Evolutionary conservation across 495 filamentous ascomycete genomes (phyloP).

Genomic region (Penicillium manginii): DNA sequence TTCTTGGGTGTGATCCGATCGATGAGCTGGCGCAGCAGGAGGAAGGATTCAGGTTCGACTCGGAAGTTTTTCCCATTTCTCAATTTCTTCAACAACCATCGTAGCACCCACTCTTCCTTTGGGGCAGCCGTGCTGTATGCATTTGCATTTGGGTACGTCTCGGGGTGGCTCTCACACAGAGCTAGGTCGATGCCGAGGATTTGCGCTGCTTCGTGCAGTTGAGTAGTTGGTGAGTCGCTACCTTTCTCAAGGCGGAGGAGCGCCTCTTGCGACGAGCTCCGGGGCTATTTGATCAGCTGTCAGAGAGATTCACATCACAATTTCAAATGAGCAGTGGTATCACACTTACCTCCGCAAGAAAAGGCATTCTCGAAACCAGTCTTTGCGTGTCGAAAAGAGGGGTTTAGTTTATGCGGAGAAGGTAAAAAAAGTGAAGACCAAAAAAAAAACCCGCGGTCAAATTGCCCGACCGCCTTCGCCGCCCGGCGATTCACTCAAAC

Average conservation of each 20-base stretch:
- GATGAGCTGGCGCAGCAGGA: constrained; percentile 52
- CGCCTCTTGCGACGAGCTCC: constrained; percentile 52
- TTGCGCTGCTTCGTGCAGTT: constrained; percentile 50
- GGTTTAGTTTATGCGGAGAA: constrained; percentile 18
- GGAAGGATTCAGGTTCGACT: constrained; percentile 50
- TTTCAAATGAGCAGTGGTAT: not conserved
- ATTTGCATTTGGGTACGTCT: constrained; percentile 35
- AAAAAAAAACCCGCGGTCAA: constrained; percentile 36
- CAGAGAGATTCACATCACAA: constrained; percentile 10
- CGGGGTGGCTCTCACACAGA: constrained; percentile 39
- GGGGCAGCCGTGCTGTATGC: constrained; percentile 36
- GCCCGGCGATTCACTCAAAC: constrained; percentile 34
- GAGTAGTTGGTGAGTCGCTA: constrained; percentile 41
- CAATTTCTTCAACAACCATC: constrained; percentile 69
- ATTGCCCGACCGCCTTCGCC: constrained; percentile 51
- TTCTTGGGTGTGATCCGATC: constrained; percentile 47
- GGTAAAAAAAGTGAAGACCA: constrained; percentile 30
- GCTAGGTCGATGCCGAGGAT: constrained; percentile 52
- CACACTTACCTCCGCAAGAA: constrained; percentile 44
- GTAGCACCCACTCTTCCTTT: constrained; percentile 68
- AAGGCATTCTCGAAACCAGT: constrained; percentile 43
- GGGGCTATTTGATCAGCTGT: constrained; percentile 34
- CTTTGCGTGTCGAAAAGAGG: constrained; percentile 13
- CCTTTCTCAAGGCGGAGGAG: constrained; percentile 56
- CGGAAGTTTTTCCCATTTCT: constrained; percentile 48